These are phyloP conservation scores for Rubia balearica DNA, from an alignment of 305 asterid species.

Conservation along the genomic window DNA sequence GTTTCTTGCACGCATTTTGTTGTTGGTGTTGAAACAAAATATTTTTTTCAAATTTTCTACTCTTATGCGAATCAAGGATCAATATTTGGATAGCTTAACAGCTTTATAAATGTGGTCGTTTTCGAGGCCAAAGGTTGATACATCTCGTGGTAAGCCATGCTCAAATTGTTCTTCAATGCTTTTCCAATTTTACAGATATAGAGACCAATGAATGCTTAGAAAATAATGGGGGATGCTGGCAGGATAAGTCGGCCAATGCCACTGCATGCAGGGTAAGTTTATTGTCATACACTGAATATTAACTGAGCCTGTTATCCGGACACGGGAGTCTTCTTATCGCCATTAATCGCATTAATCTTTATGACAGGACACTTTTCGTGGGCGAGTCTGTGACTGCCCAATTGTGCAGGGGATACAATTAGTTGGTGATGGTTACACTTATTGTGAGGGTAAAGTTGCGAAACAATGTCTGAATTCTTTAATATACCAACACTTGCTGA, in stretches of 20 bases:
- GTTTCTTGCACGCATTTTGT: neutral
- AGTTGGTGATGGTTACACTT: slow-evolving; percentile 82
- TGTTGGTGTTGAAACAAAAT: neutral
- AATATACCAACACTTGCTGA: neutral
- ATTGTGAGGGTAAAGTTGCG: slow-evolving; percentile 66
- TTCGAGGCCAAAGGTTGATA: neutral
- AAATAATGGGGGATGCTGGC: slow-evolving; percentile 97
- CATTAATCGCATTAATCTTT: slow-evolving; percentile 7
- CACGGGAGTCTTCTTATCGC: neutral
- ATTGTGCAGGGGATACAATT: slow-evolving; percentile 68
- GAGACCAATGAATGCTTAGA: slow-evolving; percentile 85
- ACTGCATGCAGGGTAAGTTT: slow-evolving; percentile 83
- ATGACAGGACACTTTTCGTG: slow-evolving; percentile 86
- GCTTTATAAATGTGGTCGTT: neutral
- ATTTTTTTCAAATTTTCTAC: neutral
- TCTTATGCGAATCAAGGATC: neutral
- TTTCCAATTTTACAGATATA: slow-evolving; percentile 42
- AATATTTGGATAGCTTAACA: neutral
- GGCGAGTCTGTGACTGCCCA: slow-evolving; percentile 86
- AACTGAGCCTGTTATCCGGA: neutral
- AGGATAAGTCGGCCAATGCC: slow-evolving; percentile 62
- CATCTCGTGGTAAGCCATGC: neutral
- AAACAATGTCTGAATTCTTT: neutral
- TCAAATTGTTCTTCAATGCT: slow-evolving; percentile 17
- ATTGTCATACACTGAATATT: neutral